Base-by-base conservation (phyloP, 2,329 filamentous ascomycete species). In the Phialophora expanda region DNA sequence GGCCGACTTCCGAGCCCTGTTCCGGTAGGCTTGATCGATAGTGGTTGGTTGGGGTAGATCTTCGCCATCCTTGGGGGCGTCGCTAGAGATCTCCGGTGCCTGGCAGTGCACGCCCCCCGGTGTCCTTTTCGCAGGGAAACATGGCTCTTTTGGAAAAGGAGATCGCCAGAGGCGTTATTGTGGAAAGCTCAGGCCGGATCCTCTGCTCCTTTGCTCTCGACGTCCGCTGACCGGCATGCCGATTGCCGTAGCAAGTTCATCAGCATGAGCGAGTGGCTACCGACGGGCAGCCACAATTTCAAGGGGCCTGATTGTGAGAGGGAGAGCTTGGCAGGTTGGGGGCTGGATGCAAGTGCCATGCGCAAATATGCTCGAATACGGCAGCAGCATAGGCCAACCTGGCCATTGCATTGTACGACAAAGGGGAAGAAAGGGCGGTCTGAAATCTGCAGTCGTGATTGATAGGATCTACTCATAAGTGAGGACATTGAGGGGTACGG, bases 31-130 rank as follows among this genome's bases (percentile, higher is more conserved):
- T 22, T 34, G 17, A 34, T 28, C 24, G n/a, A 30, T 28, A 32
- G 53, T 20, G 53, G 24, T 34, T 28, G 53, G 26, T 55, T 30
- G 53, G 53, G 24, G 53, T 17, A 22, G 24, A 51, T 51, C 48
- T 51, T 26, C 48, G 12, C 48, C 48, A 8, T 26, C 20, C 48
- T 8, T 26, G 48, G 48, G 26, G 22, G 12, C 48, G 12, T 55
- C 53, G 24, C 1, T 30, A 14, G 28, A 30, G 53, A 55, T 55
- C 53, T 66, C 64, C 66, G 64, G 56, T 61, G 34, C 60, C 64
- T 66, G 60, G 61, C 66, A 66, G 60, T 59, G 55, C 51, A 54
- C 59, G 54, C 22, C 41, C 22, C 22, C 55, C 24, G 28, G 20
- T 11, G 32, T 41, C 46, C n/a, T 34, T 34, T 34, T 20, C 28